Base-by-base conservation (phyloP, 2,329 filamentous ascomycete species). In the Fusarium pseudoanthophilum region DNA sequence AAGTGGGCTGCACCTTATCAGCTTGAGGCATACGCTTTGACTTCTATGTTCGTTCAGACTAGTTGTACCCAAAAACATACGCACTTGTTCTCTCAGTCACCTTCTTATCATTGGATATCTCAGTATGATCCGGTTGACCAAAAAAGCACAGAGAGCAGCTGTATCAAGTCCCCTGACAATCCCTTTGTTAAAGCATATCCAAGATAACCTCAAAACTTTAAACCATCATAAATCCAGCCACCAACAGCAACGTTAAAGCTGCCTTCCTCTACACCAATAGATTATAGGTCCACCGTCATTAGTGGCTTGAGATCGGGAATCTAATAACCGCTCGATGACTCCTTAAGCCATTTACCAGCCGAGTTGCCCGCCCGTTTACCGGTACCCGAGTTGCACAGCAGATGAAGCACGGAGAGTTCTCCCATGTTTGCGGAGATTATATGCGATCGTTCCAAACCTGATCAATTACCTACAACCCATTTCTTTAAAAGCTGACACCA, bases 1-100 rank as follows among this genome's bases (percentile, higher is more conserved):
- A 34, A 30, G 24, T 37, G 30, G 28, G 30, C 20, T 37, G 21
- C 39, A 51, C 56, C 32, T 68, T 56, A 68, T 63, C 66, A 43
- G 37, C 26, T 48, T 36, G 18, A 18, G 32, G n/a, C 24, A 21
- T 18, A 18, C 30, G 40, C 30, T 58, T 36, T 28, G 55, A 36
- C 46, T 55, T 40, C 32, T 14, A 34, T 58, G 43, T 39, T 36
- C 26, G 9, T 36, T 15, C 20, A 20, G 37, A n/a, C 26, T 36
- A 51, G 30, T 18, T 51, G 30, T 36, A 15, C 13, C 30, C 48
- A 15, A 36, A 36, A 34, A 34, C 26, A 28, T 28, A 24, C 20
- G 30, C 48, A 24, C 36, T 40, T 32, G 20, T 28, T 42, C 58
- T 60, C 32, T 32, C 28, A 21, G 13, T 34, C 24, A 56, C 28